phyloP scores from a whole-genome alignment of 1,284 basidiomycete species.

The Polyporus tsugae region DNA sequence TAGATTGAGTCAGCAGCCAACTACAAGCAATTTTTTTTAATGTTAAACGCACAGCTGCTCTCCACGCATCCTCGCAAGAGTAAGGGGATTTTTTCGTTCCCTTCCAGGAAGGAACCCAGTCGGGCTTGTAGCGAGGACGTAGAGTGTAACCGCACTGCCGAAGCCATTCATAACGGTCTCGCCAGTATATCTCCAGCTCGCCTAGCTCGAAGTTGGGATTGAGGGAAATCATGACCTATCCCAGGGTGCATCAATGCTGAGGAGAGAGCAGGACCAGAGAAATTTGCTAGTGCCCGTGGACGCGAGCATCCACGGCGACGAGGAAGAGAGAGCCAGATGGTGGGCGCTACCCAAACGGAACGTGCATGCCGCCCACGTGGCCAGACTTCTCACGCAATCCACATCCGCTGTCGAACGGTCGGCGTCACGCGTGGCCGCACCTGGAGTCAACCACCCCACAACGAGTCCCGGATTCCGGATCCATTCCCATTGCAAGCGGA shows the following conservation, averaged over 20 bases:
- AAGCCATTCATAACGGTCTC: slow-evolving; percentile 9
- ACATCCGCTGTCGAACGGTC: too few relatives aligned
- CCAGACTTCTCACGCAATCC: too few relatives aligned
- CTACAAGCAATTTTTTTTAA: slow-evolving; percentile 30
- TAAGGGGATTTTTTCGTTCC: slow-evolving; percentile 2
- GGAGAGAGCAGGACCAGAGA: background rate
- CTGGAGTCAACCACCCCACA: background rate
- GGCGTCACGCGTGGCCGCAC: too few relatives aligned
- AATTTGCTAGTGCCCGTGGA: background rate
- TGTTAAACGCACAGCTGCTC: background rate
- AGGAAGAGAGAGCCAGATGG: too few relatives aligned
- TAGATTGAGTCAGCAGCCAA: slow-evolving; percentile 31
- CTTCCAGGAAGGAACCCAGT: slow-evolving; percentile 31
- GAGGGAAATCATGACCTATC: background rate
- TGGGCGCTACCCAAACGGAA: background rate
- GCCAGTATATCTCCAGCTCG: background rate
- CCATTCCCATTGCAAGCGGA: too few relatives aligned
- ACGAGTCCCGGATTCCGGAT: too few relatives aligned
- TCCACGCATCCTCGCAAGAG: slow-evolving; percentile 24
- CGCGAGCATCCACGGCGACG: too few relatives aligned
- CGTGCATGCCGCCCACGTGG: background rate
- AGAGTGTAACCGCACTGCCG: slow-evolving; percentile 27
- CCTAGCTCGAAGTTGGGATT: background rate
- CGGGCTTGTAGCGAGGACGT: slow-evolving; percentile 28
- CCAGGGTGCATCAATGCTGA: background rate